phyloP scores from a whole-genome alignment of 2,329 filamentous ascomycete genomes.

The Malbranchea zuffiana region DNA sequence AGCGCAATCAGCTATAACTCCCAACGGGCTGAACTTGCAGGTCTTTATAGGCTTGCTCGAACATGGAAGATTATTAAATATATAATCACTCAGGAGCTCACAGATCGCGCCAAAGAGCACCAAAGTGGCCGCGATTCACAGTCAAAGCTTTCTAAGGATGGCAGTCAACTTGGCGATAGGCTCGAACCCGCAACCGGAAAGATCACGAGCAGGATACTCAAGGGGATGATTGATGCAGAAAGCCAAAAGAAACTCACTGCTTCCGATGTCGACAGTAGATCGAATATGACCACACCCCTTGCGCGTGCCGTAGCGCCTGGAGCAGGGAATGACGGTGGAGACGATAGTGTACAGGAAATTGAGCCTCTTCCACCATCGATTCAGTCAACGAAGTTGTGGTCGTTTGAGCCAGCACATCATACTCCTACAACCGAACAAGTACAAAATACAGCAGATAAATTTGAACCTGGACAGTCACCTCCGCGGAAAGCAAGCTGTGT shows the following conservation, averaged over 20 bases:
- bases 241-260: slow-evolving; percentile 23
- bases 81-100: slow-evolving; percentile 41
- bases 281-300: slow-evolving; percentile 47
- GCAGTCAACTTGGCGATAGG: slow-evolving; percentile 19
- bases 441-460: neutral
- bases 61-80: slow-evolving; percentile 49
- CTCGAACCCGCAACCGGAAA: slow-evolving; percentile 27
- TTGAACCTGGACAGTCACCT: slow-evolving; percentile 18
- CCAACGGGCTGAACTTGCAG: slow-evolving; percentile 40
- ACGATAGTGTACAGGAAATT: slow-evolving; percentile 20
- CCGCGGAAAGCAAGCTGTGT: slow-evolving; percentile 19
- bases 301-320: slow-evolving; percentile 38
- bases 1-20: slow-evolving; percentile 45
- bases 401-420: slow-evolving; percentile 22
- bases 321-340: neutral
- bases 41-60: slow-evolving; percentile 43
- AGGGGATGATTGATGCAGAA: slow-evolving; percentile 32
- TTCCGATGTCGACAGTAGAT: slow-evolving; percentile 39
- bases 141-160: slow-evolving; percentile 25
- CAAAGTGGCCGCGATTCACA: slow-evolving; percentile 13
- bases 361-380: slow-evolving; percentile 36
- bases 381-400: slow-evolving; percentile 27
- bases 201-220: slow-evolving; percentile 34
- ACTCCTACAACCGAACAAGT: slow-evolving; percentile 12
- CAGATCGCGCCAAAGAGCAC: slow-evolving; percentile 29